Evolutionary conservation across 352 stramenopile genomes (phyloP), one percentile per base, ranked within the genome.

Genomic region (Phytophthora foliorum): DNA sequence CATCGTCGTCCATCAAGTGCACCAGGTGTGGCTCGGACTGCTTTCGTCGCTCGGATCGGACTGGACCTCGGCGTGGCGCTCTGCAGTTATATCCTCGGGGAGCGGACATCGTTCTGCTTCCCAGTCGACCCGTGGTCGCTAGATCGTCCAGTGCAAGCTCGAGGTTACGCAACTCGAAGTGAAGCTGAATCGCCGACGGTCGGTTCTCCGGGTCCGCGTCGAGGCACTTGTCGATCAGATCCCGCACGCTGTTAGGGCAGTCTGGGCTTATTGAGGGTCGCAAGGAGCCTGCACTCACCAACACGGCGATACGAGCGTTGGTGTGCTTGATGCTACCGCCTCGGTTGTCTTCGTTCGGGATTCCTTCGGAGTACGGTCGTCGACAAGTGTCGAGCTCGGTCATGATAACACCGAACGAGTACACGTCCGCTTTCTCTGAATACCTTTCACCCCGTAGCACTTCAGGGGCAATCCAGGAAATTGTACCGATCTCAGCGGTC

Each of bases 341-440:
- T 22, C 67, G 63, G 22, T 64, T 64, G 49, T 67, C 59, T 4
- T 71, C 67, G 50, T 45, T 75, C 27, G 72, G 63, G 39, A 75
- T 54, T 14, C 60, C 72, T 6, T 79, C 72, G 9, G 67, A 79
- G 22, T 79, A 79, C 41, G 72, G 72, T 29, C 72, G 72, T 29
- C 67, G 63, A 44, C 75, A 82, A 6, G 81, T 88, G 56, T 90
- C 81, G 10, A 90, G 25, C 49, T 90, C 81, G 1, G 75, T 74
- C 38, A 90, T 64, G 25, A 90, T 69, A 14, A 92, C 81, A 32
- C 86, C 87, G 56, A 91, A 91, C 19, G 80, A 89, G 67, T 92
- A 95, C 14, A 95, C 73, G 45, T 95, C 87, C 17, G 84, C 79
- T 57, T 89, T 88, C 61, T 90, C 78, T 3, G 77, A 88, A 57